Evolutionary conservation across 768 basidiomycete species (phyloP), one percentile per base, ranked within the genome.

Genomic region (Leccinum olivaceopallidum): DNA sequence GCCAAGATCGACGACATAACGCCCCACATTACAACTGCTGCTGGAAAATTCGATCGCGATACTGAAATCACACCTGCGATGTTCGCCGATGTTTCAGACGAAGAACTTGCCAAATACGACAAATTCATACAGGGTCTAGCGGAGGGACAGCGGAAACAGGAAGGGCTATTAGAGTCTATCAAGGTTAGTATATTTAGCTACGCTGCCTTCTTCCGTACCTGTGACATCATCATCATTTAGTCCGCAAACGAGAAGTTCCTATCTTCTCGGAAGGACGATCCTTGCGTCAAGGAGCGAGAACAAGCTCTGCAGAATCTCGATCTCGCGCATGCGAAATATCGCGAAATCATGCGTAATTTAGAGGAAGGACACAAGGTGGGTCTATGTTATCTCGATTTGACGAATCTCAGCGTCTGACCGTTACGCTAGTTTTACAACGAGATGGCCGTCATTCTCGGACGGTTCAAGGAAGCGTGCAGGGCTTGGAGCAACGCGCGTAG

Each of bases 351-450:
- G 2, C 82, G 84, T 53, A 95, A 98, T 73, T 77, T 97, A 6
- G 87, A 91, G 44, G 96, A 98, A 70, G 95, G 95, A 6, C 80
- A 90, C 67, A 89, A 92, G 78, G 94, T 89, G 65, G 14, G 63
- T 26, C 36, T 32, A 26, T 28, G 3, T 47, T 6, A 12, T 36
- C 24, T 49, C 16, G 39, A 52, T 54, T 54, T 18, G 28, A 44
- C 18, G 28, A 20, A n/a, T 3, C 18, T 52, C 10, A 36, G 39
- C 57, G 0, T 7, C 44, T 7, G 42, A n/a, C 4, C 18, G 39
- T 18, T 3, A n/a, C 18, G 8, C 2, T 62, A 95, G 90, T 98
- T 98, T 69, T 96, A 99, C 71, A 94, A 93, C 62, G 90, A 92
- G 67, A 82, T 98, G 57, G 81, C 85, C 3, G 83, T 79, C 12